Evolutionary conservation across 2,329 filamentous ascomycete species (phyloP), one percentile per base, ranked within the genome.

Genomic region (Colletotrichum tofieldiae): DNA sequence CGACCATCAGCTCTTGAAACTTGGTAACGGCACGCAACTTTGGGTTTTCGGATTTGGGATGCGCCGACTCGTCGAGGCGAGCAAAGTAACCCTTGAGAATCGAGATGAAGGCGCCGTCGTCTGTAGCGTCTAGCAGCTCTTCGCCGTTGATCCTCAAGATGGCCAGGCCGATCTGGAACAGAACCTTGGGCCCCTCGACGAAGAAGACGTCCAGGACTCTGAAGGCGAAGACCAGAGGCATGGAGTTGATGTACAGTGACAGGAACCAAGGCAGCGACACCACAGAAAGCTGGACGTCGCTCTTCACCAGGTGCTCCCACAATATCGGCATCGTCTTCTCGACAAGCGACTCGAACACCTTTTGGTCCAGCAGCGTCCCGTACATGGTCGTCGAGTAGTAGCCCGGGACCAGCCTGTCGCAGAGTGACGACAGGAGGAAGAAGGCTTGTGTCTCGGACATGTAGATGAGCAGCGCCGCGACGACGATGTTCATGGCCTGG

Each of bases 371-470:
- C 6, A 99, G 87, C 1, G 96, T 99, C 76, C 96, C 96, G 82
- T 99, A 99, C 96, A 99, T 99, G 75, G 97, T 99, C 23, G 93
- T 97, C 6, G 96, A 98, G 82, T 99, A 99, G 85, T 99, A 99
- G 5, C 96, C 96, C 0, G 96, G 96, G 4, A 98, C 90, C 2
- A 99, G 87, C 58, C 96, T 92, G 81, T 98, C 96, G 84, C 96
- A 99, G 20, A 99, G 87, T 1, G 96, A 89, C 1, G 95, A 97
- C 54, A 99, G 89, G 9, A 98, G 87, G 82, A 96, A 99, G 84
- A 98, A 99, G 1, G 96, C 96, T 83, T 99, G 96, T 0, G 93
- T 84, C 83, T 99, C 96, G 11, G 95, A 98, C 91, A 97, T 97
- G 86, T 98, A 98, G 86, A 99, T 99, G 77, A 99, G 88, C 70